Percentiles rank a stretch among this genome's conserved stretches.
These are phyloP conservation scores for Mrakia blollopis DNA, from an alignment of 768 basidiomycete genomes.

Conservation along the genomic window DNA sequence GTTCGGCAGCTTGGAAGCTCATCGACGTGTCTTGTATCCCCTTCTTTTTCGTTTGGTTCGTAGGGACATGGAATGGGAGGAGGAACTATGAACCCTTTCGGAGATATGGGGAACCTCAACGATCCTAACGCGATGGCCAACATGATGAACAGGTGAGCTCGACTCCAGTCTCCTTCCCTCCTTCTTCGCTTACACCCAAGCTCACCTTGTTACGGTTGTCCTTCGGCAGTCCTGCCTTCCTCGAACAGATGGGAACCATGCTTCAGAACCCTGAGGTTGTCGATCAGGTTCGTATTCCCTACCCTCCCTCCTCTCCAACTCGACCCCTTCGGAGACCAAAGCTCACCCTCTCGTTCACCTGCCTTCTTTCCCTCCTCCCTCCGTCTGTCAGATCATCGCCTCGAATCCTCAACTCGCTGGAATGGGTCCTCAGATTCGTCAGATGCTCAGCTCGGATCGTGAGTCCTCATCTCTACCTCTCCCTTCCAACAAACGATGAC, in stretches of 20 bases:
- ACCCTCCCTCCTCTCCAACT: background rate
- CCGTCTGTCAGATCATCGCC: conserved; percentile 21
- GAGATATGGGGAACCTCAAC: conserved; percentile 83
- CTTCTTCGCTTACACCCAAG: conserved; percentile 40
- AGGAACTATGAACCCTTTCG: conserved; percentile 70
- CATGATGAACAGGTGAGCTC: conserved; percentile 12
- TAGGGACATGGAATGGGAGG: conserved; percentile 58
- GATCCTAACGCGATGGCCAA: conserved; percentile 84
- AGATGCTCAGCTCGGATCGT: conserved; percentile 28
- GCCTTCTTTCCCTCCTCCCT: background rate
- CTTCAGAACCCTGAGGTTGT: conserved; percentile 28
- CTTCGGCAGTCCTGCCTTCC: conserved; percentile 62
- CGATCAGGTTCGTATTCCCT: conserved; percentile 23
- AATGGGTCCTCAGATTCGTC: conserved; percentile 30
- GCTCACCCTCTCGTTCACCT: too few relatives aligned
- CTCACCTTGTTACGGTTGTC: background rate
- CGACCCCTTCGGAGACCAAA: background rate
- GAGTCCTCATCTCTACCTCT: too few relatives aligned
- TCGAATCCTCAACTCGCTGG: conserved; percentile 27
- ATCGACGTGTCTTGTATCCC: background rate
- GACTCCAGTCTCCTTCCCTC: background rate
- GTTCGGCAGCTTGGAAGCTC: background rate
- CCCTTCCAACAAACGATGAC: too few relatives aligned
- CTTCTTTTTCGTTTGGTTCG: background rate
- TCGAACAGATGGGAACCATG: conserved; percentile 65